Evolutionary conservation across 2,329 filamentous ascomycete species (phyloP), one percentile per base, ranked within the genome.

Genomic region (Fusarium marasasianum): DNA sequence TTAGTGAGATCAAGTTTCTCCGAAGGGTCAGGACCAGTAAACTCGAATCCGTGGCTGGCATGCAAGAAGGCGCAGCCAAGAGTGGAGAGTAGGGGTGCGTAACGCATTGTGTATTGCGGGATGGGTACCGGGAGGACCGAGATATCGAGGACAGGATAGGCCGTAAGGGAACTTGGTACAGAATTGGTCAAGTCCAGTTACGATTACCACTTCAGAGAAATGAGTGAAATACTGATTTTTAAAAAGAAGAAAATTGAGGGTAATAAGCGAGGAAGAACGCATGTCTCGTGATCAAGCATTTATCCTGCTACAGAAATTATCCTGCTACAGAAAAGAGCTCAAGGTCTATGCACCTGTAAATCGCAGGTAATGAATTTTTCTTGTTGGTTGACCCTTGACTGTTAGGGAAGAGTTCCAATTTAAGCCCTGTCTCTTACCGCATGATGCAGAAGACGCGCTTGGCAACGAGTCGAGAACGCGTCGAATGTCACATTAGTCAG

Each of bases 351-450:
- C 4, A 31, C 24, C 51, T 10, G 14, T 12, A 40, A 40, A 8
- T 13, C 35, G 24, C 24, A 55, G 51, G 51, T 29, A 12, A 9
- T 13, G 35, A 5, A 0, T 2, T 10, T 40, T 8, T 17, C 6
- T 29, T 17, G 51, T 40, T 40, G 18, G 24, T 10, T 5, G 9
- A 4, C 18, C 31, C 17, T 11, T 24, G 48, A 6, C 3, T 15
- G 17, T 2, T 20, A 0, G 13, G 31, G 8, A 35, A 15, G 12
- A 35, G 8, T 53, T 24, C n/a, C 12, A 0, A 10, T 35, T 35
- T 15, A 6, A 51, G 12, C 31, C n/a, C 8, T 11, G 31, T 8
- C 12, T 3, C 22, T 51, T 35, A 24, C 8, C 0, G 3, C n/a
- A 18, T 24, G 17, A 8, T 24, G 31, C n/a, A 51, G 12, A 51